phyloP scores from a whole-genome alignment of 495 filamentous ascomycete genomes.

The Penicillium antarcticum region DNA sequence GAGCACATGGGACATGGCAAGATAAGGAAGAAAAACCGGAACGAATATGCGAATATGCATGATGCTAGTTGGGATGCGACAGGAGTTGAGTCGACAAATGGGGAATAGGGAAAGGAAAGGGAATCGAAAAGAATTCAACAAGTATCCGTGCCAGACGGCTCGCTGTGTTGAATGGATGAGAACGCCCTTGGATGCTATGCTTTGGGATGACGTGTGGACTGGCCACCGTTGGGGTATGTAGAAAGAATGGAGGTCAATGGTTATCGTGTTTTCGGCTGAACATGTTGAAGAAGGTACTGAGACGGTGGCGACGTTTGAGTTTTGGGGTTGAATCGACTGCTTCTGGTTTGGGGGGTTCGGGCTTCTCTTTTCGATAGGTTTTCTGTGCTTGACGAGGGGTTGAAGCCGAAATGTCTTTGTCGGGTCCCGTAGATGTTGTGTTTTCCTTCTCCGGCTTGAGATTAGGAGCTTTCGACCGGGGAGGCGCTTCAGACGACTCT shows the following conservation, averaged over 20 bases:
- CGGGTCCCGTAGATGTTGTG: background rate
- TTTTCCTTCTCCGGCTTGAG: background rate
- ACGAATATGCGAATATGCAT: background rate
- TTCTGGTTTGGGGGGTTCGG: background rate
- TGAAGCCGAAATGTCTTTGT: background rate
- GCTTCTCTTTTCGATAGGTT: background rate
- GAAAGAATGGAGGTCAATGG: conserved; percentile 11
- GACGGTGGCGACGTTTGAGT: conserved; percentile 19
- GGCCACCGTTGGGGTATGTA: conserved; percentile 10
- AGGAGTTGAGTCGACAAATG: background rate
- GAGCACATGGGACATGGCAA: background rate
- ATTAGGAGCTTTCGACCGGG: conserved; percentile 4
- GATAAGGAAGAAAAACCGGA: background rate
- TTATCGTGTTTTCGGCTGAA: conserved; percentile 22
- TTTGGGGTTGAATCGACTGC: background rate
- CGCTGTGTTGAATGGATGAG: conserved; percentile 1
- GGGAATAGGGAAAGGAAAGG: background rate
- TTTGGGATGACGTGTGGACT: conserved; percentile 11
- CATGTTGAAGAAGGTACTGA: conserved; percentile 22
- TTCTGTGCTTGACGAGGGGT: background rate
- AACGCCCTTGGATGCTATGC: conserved; percentile 11
- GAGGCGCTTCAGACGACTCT: background rate
- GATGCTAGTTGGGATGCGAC: background rate
- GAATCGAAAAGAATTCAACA: background rate
- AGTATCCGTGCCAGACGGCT: conserved; percentile 13